Percentiles rank a stretch among this genome's conserved stretches.
phyloP scores from a whole-genome alignment of 371 early-diverging fungal species.

The Apophysomyces variabilis region DNA sequence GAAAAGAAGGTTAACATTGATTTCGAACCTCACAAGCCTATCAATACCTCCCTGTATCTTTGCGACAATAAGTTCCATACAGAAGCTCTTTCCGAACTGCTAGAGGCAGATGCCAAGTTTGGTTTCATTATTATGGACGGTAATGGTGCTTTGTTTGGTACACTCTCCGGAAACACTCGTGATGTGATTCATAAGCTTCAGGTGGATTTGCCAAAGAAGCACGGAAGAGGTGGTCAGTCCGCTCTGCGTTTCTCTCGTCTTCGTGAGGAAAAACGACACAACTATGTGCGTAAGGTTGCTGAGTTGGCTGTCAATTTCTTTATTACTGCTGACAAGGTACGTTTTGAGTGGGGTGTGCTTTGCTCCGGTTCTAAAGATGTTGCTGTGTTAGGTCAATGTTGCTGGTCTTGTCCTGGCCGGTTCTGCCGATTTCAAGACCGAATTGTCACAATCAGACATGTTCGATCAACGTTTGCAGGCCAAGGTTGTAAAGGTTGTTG shows the following conservation, averaged over 20 bases:
- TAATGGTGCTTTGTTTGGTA: slow-evolving; percentile 94
- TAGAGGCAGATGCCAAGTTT: slow-evolving; percentile 94
- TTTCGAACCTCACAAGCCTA: slow-evolving; percentile 98
- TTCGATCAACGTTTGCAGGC: slow-evolving; percentile 89
- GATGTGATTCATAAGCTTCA: slow-evolving; percentile 91
- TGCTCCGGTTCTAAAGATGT: background rate
- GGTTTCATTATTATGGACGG: slow-evolving; percentile 99
- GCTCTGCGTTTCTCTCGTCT: slow-evolving; percentile 98
- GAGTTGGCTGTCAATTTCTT: slow-evolving; percentile 93
- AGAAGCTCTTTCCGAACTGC: slow-evolving; percentile 87
- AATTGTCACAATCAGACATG: slow-evolving; percentile 87
- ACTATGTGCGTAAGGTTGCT: slow-evolving; percentile 97
- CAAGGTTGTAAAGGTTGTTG: slow-evolving; percentile 91
- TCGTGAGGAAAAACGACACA: slow-evolving; percentile 97
- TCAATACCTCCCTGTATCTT: slow-evolving; percentile 97
- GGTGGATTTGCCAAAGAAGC: slow-evolving; percentile 99
- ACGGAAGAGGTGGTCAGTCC: slow-evolving; percentile 99
- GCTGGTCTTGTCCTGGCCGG: slow-evolving; percentile 95
- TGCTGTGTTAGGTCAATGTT: slow-evolving; percentile 63
- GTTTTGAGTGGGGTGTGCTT: background rate
- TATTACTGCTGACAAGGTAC: slow-evolving; percentile 87
- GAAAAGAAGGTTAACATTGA: slow-evolving; percentile 97
- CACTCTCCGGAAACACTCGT: slow-evolving; percentile 93
- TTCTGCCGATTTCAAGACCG: slow-evolving; percentile 97
- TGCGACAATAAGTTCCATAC: slow-evolving; percentile 99